phyloP scores from a whole-genome alignment of 73 alveolate genomes.

The Paramecium sonneborni region DNA sequence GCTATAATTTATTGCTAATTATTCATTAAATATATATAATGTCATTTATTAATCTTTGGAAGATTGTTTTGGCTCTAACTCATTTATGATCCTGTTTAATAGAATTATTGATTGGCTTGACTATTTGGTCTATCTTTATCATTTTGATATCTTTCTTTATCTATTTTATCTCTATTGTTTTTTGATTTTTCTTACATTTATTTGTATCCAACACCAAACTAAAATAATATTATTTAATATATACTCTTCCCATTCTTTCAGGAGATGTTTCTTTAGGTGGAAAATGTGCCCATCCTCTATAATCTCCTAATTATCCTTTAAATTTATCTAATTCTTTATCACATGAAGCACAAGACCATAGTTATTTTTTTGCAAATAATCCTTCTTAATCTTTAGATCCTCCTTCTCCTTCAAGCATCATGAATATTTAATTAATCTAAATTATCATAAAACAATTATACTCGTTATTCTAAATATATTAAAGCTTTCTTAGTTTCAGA shows the following conservation, averaged over 20 bases:
- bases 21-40: constrained; percentile 17
- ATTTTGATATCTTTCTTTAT: constrained; percentile 33
- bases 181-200: constrained; percentile 15
- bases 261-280: constrained; percentile 71
- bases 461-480: constrained; percentile 61
- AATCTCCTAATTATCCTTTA: constrained; percentile 63
- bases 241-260: constrained; percentile 70
- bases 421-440: constrained; percentile 10
- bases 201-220: constrained; percentile 53
- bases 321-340: constrained; percentile 61
- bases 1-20: not conserved
- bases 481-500: constrained; percentile 61
- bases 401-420: constrained; percentile 29
- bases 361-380: constrained; percentile 54
- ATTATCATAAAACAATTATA: not conserved
- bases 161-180: constrained; percentile 1
- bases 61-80: not conserved
- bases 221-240: not conserved
- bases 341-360: constrained; percentile 68
- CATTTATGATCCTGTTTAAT: constrained; percentile 26
- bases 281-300: constrained; percentile 61
- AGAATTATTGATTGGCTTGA: constrained; percentile 2
- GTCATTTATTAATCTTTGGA: constrained; percentile 11
- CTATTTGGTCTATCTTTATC: constrained; percentile 7
- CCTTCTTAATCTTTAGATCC: constrained; percentile 42